Evolutionary conservation across 768 basidiomycete species (phyloP).

Genomic region (Russula olivacea): DNA sequence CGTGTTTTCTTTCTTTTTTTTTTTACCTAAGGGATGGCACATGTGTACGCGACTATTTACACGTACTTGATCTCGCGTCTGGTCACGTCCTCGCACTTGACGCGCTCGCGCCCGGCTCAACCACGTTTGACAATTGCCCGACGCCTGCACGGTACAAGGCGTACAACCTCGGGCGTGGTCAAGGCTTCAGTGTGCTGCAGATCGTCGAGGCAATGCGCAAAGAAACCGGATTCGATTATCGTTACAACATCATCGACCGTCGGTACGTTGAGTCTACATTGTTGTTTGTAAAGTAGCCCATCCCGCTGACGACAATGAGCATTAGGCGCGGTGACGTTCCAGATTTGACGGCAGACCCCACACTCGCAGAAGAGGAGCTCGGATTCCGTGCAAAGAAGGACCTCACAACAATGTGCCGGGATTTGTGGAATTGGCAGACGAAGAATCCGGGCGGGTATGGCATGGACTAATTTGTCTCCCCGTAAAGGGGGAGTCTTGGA

Average conservation of each 20-base stretch:
- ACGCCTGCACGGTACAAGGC: constrained; percentile 71
- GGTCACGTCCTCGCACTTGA: constrained; percentile 91
- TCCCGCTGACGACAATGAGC: background rate
- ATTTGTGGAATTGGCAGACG: constrained; percentile 99
- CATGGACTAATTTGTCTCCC: constrained; percentile 10
- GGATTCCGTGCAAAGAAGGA: constrained; percentile 80
- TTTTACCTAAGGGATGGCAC: constrained; percentile 70
- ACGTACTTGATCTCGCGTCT: constrained; percentile 89
- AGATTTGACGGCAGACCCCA: constrained; percentile 89
- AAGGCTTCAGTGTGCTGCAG: constrained; percentile 86
- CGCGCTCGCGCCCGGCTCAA: constrained; percentile 59
- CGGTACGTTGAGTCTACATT: constrained; percentile 48
- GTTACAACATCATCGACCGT: constrained; percentile 84
- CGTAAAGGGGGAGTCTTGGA: background rate
- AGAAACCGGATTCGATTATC: constrained; percentile 82
- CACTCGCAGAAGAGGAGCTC: constrained; percentile 86
- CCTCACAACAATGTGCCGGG: constrained; percentile 89
- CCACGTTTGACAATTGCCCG: constrained; percentile 52
- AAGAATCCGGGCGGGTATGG: constrained; percentile 79
- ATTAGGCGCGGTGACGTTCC: constrained; percentile 91
- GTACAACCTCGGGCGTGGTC: constrained; percentile 94
- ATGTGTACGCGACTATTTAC: constrained; percentile 94
- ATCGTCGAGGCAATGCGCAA: constrained; percentile 94
- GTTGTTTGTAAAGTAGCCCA: background rate
- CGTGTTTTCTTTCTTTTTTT: background rate